Base-by-base conservation (phyloP, 805 yeast species). In the Yamadazyma ubonensis region DNA sequence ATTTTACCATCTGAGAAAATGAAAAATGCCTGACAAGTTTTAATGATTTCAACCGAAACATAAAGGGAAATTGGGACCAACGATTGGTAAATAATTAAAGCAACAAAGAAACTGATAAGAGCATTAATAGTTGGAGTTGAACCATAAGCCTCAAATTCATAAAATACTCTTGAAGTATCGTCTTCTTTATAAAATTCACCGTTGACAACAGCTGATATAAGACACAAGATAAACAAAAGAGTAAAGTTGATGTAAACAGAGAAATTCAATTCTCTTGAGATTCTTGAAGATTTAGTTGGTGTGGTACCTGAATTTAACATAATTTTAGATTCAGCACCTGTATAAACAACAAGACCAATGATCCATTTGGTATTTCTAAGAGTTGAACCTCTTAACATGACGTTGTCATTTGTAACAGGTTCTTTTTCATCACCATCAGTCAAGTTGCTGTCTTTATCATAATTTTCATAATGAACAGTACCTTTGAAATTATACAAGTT, bases 1-100 rank as follows among this genome's bases (percentile, higher is more conserved):
- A 85, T 79, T 43, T 75, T 70, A 19, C 71, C 63, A 57, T 85
- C 95, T 2, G 83, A 73, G 57, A 75, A 82, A 47, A 85, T 86
- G 63, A 84, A 84, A 47, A 70, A 81, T 0, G 90, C 91, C 54
- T 85, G 90, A 14, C 77, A 63, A 1, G 91, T 83, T 52, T 85
- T 83, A 60, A 85, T 80, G 47, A 85, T 84, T 58, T 85, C 95
- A 49, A 86, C 78, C 26, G 91, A 78, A 44, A 85, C 79, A 57
- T 83, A 85, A 41, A 85, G 72, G 3, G 95, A 85, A 49, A 85
- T 84, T 7, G 95, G 95, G 30, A 85, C 87, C 61, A 85, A 67
- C 2, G 86, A 73, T 62, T 86, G 93, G 56, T 84, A 81, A 50
- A 85, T 67, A 54, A 85, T 83, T 49, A 85, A 67, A 1, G 82